Evolutionary conservation across 192 early-diverging fungal species (phyloP).

Genomic region (Dissophora globulifera): DNA sequence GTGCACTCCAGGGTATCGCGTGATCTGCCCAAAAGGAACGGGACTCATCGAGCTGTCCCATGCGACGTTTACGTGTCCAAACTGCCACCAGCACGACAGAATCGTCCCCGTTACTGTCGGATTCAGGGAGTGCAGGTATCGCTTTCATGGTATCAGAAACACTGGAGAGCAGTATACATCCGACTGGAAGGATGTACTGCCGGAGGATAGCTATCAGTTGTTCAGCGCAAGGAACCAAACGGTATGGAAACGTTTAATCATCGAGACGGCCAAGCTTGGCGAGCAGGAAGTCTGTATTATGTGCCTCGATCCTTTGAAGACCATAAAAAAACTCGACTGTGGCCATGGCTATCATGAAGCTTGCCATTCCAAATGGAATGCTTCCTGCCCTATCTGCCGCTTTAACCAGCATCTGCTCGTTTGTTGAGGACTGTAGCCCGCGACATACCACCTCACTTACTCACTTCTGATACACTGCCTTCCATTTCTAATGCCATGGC

Average conservation of each 20-base stretch:
- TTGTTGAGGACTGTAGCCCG: too few relatives aligned
- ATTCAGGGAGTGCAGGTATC: conserved; percentile 12
- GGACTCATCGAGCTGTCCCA: too few relatives aligned
- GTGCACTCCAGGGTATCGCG: too few relatives aligned
- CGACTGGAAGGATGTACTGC: neutral
- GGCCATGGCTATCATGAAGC: conserved; percentile 1
- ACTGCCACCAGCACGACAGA: too few relatives aligned
- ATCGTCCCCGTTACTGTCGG: conserved; percentile 2
- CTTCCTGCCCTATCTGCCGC: neutral
- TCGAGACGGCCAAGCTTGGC: conserved; percentile 1
- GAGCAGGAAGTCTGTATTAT: conserved; percentile 1
- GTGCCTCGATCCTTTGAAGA: neutral
- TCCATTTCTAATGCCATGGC: too few relatives aligned
- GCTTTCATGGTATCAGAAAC: conserved; percentile 12
- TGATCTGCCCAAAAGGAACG: too few relatives aligned
- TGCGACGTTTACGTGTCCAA: too few relatives aligned
- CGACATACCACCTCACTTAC: too few relatives aligned
- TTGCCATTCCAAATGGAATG: neutral
- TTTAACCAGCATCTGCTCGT: conserved; percentile 1
- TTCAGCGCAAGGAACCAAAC: conserved; percentile 1
- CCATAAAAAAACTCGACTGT: neutral
- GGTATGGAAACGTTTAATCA: conserved; percentile 2
- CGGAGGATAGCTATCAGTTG: neutral
- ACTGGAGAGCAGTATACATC: conserved; percentile 2
- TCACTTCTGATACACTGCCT: too few relatives aligned